A percentile compares a stretch with the other conserved stretches of the same genome.
These are phyloP conservation scores for Trichoderma parareesei DNA, from an alignment of 495 filamentous ascomycete genomes.

Conservation along the genomic window DNA sequence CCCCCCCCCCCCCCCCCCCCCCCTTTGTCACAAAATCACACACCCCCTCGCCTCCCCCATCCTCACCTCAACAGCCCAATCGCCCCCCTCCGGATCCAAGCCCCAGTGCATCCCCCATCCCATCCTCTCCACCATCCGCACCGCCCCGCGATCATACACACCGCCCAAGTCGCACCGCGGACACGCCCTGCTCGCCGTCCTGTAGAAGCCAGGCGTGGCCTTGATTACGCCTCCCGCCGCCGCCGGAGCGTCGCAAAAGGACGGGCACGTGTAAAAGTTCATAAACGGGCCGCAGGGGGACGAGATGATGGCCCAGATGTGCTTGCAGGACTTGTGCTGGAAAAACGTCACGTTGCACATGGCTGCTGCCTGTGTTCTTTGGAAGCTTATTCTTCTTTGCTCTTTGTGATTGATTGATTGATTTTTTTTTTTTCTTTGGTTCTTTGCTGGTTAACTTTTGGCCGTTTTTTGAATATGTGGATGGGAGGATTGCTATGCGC, in stretches of 20 bases:
- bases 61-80: conserved; percentile 15
- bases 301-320: conserved; percentile 31
- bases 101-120: conserved; percentile 28
- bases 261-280: conserved; percentile 29
- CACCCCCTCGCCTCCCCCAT: conserved; percentile 17
- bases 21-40: conserved; percentile 26
- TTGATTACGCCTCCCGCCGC: background rate
- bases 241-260: conserved; percentile 15
- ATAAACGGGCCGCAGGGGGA: conserved; percentile 27
- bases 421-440: no score
- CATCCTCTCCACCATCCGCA: conserved; percentile 26
- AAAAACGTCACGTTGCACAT: conserved; percentile 28
- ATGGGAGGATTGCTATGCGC: no score
- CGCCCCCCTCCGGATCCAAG: conserved; percentile 25
- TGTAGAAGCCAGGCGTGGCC: conserved; percentile 4
- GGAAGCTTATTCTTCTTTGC: background rate
- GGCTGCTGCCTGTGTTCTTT: background rate
- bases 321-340: conserved; percentile 28
- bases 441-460: no score
- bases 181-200: conserved; percentile 16
- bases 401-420: no score
- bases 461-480: no score
- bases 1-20: no score
- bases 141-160: conserved; percentile 28
- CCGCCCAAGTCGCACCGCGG: conserved; percentile 23